phyloP scores from a whole-genome alignment of 768 basidiomycete species.

The Filobasidium floriforme region DNA sequence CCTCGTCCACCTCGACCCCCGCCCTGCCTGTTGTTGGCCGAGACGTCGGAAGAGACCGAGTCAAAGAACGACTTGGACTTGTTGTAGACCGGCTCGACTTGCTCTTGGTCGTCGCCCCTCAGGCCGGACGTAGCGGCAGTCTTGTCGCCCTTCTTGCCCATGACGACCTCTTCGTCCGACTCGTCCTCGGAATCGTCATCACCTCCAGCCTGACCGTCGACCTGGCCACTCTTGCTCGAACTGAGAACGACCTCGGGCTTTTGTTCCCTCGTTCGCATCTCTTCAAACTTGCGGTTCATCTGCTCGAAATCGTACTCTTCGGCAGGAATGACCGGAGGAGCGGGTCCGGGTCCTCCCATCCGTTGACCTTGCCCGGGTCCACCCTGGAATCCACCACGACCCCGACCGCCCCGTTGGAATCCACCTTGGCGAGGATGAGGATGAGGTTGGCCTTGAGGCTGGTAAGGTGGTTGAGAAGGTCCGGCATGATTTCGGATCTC shows the following conservation, averaged over 20 bases:
- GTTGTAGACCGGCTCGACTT: constrained; percentile 19
- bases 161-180: constrained; percentile 1
- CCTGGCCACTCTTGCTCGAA: background rate
- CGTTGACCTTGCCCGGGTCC: background rate
- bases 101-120: background rate
- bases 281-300: constrained; percentile 22
- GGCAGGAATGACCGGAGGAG: constrained; percentile 3
- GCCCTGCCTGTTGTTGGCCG: background rate
- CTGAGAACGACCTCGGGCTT: constrained; percentile 2
- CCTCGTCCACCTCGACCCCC: constrained; percentile 5
- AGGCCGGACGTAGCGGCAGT: background rate
- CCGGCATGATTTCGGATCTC: constrained; percentile 3
- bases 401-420: constrained; percentile 1
- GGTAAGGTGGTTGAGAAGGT: background rate
- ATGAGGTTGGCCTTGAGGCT: background rate
- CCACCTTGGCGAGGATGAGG: background rate
- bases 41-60: constrained; percentile 22
- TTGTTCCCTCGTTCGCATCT: constrained; percentile 6
- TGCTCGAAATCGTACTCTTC: constrained; percentile 23
- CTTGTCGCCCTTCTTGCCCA: background rate
- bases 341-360: constrained; percentile 10
- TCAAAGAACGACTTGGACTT: constrained; percentile 26
- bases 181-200: constrained; percentile 2
- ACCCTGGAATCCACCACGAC: background rate
- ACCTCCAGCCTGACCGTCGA: background rate